Evolutionary conservation across 768 basidiomycete species (phyloP).

Genomic region (Leucocoprinus sp.): DNA sequence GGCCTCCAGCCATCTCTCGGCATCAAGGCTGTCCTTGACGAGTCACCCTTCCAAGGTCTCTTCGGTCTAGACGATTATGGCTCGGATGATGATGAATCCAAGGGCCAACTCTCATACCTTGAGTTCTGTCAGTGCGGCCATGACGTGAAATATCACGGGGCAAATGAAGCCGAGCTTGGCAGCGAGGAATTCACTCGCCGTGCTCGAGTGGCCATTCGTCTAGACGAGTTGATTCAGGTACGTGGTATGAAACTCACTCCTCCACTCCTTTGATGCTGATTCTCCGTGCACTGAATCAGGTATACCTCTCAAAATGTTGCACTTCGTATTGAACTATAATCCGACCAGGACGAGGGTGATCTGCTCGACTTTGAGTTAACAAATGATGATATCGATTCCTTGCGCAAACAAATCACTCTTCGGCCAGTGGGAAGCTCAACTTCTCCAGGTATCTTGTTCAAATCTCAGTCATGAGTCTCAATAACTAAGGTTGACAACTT

Average conservation of each 20-base stretch:
- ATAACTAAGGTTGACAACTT: background rate
- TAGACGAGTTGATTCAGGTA: slow-evolving; percentile 81
- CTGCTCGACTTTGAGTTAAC: slow-evolving; percentile 75
- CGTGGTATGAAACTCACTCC: slow-evolving; percentile 17
- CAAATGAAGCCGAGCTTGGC: slow-evolving; percentile 47
- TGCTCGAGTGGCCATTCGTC: slow-evolving; percentile 63
- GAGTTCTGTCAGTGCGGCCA: slow-evolving; percentile 67
- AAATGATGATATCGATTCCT: slow-evolving; percentile 59
- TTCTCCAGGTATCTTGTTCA: slow-evolving; percentile 40
- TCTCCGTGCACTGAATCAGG: slow-evolving; percentile 6
- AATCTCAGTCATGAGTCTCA: background rate
- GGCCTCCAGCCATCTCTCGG: slow-evolving; percentile 60
- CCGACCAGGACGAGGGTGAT: slow-evolving; percentile 57
- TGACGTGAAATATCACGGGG: slow-evolving; percentile 55
- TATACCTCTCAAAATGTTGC: slow-evolving; percentile 3
- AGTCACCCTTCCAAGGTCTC: slow-evolving; percentile 38
- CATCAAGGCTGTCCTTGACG: slow-evolving; percentile 52
- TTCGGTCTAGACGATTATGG: slow-evolving; percentile 57
- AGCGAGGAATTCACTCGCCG: slow-evolving; percentile 63
- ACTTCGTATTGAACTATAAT: background rate
- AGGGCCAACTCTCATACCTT: slow-evolving; percentile 35
- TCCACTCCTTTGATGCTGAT: slow-evolving; percentile 11
- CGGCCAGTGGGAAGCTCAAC: slow-evolving; percentile 35
- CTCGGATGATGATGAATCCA: slow-evolving; percentile 59
- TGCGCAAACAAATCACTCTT: slow-evolving; percentile 63